These are phyloP conservation scores for Ogataea nonfermentans DNA, from an alignment of 805 yeast species.

Conservation along the genomic window DNA sequence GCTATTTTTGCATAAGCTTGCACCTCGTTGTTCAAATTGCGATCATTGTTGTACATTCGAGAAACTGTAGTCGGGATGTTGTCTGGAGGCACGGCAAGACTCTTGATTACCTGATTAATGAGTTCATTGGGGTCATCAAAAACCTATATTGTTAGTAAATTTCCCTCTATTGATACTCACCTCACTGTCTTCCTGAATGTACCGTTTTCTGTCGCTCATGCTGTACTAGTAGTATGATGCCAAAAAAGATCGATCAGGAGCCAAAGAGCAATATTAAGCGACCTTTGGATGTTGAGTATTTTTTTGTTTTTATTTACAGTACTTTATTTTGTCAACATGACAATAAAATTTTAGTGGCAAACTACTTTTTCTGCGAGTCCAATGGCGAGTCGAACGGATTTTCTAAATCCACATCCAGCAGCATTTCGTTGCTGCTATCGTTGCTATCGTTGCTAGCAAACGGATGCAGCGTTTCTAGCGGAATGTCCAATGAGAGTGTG, in stretches of 20 bases:
- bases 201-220: constrained; percentile 25
- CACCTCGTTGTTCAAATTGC: constrained; percentile 70
- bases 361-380: constrained; percentile 12
- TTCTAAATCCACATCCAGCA: constrained; percentile 23
- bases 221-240: background rate
- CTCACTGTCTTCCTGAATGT: constrained; percentile 21
- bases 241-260: constrained; percentile 1
- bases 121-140: constrained; percentile 63
- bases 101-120: constrained; percentile 71
- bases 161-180: constrained; percentile 12
- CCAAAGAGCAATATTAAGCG: constrained; percentile 1
- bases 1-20: constrained; percentile 97
- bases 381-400: constrained; percentile 23
- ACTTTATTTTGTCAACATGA: constrained; percentile 22
- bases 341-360: constrained; percentile 10
- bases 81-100: constrained; percentile 68
- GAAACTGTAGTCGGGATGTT: constrained; percentile 66
- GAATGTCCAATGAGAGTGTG: constrained; percentile 14
- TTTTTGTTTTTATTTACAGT: constrained; percentile 23
- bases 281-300: constrained; percentile 9
- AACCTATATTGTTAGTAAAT: constrained; percentile 12
- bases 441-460: constrained; percentile 16
- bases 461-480: constrained; percentile 18
- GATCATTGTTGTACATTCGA: constrained; percentile 67
- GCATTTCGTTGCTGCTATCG: constrained; percentile 13